Evolutionary conservation across 805 yeast genomes (phyloP).

Genomic region (Candida lessepsii): DNA sequence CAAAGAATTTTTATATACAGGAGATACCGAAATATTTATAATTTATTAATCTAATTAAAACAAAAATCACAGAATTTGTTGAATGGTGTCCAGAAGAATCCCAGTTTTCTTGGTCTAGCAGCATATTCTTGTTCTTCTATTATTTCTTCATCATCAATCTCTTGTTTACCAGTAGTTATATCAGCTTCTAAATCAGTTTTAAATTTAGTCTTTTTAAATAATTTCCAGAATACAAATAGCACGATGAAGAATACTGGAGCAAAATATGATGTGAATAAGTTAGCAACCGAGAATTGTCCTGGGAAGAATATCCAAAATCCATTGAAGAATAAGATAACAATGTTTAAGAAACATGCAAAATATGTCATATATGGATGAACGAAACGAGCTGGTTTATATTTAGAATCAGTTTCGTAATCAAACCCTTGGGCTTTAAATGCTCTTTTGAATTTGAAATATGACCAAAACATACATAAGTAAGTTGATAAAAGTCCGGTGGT

Average conservation of each 20-base stretch:
- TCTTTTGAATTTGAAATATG: slow-evolving; percentile 31
- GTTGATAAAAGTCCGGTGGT: slow-evolving; percentile 36
- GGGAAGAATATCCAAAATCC: slow-evolving; percentile 45
- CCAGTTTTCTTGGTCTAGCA: slow-evolving; percentile 20
- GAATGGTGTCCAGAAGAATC: slow-evolving; percentile 21
- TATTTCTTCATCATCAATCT: slow-evolving; percentile 37
- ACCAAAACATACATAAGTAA: slow-evolving; percentile 29
- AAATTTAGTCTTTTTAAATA: slow-evolving; percentile 29
- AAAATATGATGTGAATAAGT: slow-evolving; percentile 37
- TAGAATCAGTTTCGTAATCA: slow-evolving; percentile 14
- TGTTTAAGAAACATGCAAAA: slow-evolving; percentile 23
- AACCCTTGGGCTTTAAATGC: slow-evolving; percentile 30
- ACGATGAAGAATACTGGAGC: slow-evolving; percentile 31
- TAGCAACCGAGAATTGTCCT: slow-evolving; percentile 31
- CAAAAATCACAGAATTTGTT: slow-evolving; percentile 15
- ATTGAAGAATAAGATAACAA: slow-evolving; percentile 31
- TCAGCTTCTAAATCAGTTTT: slow-evolving; percentile 33
- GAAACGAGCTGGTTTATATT: slow-evolving; percentile 21
- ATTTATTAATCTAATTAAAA: slow-evolving; percentile 11
- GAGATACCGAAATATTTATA: background rate
- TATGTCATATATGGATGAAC: slow-evolving; percentile 28
- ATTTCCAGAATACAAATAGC: slow-evolving; percentile 32
- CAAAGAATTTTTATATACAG: background rate
- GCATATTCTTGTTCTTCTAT: slow-evolving; percentile 22
- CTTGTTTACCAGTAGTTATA: slow-evolving; percentile 31